phyloP scores from a whole-genome alignment of 1,284 basidiomycete species.

The Cutaneotrichosporon cavernicola region DNA sequence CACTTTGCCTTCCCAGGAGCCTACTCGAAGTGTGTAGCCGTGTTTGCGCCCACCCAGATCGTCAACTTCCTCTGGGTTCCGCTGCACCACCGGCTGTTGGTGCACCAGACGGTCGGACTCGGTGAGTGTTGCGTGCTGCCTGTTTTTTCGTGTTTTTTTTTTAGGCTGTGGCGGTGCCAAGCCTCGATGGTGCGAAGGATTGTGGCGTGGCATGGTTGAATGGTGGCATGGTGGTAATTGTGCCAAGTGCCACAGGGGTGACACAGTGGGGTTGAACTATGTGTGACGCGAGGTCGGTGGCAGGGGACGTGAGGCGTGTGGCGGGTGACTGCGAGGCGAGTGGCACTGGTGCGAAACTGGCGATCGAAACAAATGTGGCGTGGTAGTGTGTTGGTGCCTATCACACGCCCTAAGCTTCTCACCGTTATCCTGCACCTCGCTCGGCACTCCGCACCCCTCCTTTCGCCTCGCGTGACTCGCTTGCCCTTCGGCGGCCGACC shows the following conservation, averaged over 20 bases:
- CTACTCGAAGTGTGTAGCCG: constrained; percentile 52
- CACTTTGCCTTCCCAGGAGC: constrained; percentile 42
- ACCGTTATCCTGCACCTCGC: neutral
- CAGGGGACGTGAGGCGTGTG: neutral
- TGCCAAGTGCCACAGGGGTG: constrained; percentile 1
- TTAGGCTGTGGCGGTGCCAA: neutral
- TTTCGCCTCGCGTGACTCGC: neutral
- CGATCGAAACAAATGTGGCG: constrained; percentile 3
- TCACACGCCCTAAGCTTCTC: neutral
- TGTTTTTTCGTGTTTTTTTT: too few relatives aligned
- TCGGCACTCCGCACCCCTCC: neutral
- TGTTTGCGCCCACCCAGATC: constrained; percentile 75
- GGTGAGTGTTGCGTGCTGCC: constrained; percentile 52
- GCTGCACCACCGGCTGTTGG: constrained; percentile 71
- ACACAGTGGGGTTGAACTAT: neutral
- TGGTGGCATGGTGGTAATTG: neutral
- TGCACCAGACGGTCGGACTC: constrained; percentile 73
- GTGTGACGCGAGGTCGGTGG: neutral
- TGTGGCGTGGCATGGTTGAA: neutral
- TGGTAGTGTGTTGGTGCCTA: neutral
- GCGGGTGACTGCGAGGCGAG: neutral
- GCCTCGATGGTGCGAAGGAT: neutral
- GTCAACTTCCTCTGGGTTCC: constrained; percentile 79
- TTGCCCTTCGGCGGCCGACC: too few relatives aligned
- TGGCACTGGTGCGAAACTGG: neutral